Percentiles rank a stretch among this genome's conserved stretches.
Evolutionary conservation across 345 rosid species (phyloP).

Genomic region (Bruguiera gymnorhiza): DNA sequence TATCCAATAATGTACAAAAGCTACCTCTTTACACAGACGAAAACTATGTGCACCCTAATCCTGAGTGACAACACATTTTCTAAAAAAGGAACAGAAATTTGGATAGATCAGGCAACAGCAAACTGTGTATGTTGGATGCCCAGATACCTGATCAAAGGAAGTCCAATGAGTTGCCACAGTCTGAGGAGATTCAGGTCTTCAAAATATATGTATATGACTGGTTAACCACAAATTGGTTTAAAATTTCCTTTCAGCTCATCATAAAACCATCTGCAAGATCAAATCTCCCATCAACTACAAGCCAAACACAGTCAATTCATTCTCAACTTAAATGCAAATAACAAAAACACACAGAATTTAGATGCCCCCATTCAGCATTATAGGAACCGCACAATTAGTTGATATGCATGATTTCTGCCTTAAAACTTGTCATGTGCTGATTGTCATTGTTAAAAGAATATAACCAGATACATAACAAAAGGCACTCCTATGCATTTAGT

Average conservation of each 20-base stretch:
- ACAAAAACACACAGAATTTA: not conserved
- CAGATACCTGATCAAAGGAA: constrained; percentile 26
- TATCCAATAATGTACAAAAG: not conserved
- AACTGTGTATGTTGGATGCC: not conserved
- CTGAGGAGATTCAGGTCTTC: not conserved
- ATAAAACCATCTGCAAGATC: constrained; percentile 60
- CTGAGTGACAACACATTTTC: not conserved
- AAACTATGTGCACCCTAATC: not conserved
- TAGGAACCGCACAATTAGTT: not conserved
- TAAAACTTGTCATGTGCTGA: no score
- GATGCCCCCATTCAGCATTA: not conserved
- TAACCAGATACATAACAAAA: not conserved
- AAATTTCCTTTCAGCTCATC: constrained; percentile 54
- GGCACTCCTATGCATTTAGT: not conserved
- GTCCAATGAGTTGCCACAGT: constrained; percentile 4
- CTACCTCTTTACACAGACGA: not conserved
- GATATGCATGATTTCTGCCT: not conserved
- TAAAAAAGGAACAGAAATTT: not conserved
- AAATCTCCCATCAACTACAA: constrained; percentile 5
- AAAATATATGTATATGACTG: constrained; percentile 8
- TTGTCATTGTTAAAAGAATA: not conserved
- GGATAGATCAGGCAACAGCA: not conserved
- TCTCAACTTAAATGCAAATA: not conserved
- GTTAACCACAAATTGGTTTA: constrained; percentile 51
- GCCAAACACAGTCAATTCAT: constrained; percentile 2